These are phyloP conservation scores for Globisporangium acanthophoron DNA, from an alignment of 352 stramenopile genomes.

Conservation along the genomic window DNA sequence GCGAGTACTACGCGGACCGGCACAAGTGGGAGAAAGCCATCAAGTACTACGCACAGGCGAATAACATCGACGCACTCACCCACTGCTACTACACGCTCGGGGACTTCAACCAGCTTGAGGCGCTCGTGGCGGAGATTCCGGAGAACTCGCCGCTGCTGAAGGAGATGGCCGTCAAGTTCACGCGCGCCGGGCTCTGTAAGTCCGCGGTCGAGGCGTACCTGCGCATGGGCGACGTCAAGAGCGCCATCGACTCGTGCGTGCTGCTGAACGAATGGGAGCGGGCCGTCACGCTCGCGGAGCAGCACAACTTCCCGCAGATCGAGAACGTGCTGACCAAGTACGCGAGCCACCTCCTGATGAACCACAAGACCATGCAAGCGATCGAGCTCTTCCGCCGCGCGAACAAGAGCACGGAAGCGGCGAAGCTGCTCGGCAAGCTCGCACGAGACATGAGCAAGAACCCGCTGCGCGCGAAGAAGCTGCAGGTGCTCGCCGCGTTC, in stretches of 20 bases:
- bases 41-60: conserved; percentile 87
- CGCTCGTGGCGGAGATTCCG: conserved; percentile 80
- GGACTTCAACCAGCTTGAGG: conserved; percentile 84
- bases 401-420: conserved; percentile 90
- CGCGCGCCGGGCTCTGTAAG: conserved; percentile 74
- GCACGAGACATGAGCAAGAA: conserved; percentile 79
- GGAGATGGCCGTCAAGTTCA: conserved; percentile 88
- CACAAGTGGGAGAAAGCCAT: conserved; percentile 91
- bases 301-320: conserved; percentile 93
- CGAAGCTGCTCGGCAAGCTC: conserved; percentile 86
- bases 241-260: conserved; percentile 91
- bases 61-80: conserved; percentile 68
- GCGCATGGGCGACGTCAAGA: conserved; percentile 88
- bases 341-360: conserved; percentile 77
- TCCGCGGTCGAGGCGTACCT: conserved; percentile 85
- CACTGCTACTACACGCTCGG: conserved; percentile 91
- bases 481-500: conserved; percentile 91
- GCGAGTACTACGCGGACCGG: conserved; percentile 88
- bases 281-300: conserved; percentile 86
- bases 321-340: conserved; percentile 91
- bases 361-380: conserved; percentile 81
- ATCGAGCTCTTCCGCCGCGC: conserved; percentile 92
- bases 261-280: conserved; percentile 91
- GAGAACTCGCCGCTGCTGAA: conserved; percentile 73
- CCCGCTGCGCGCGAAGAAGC: conserved; percentile 89